Evolutionary conservation across 306 rosid species (phyloP).

Genomic region (Prunus salicina): DNA sequence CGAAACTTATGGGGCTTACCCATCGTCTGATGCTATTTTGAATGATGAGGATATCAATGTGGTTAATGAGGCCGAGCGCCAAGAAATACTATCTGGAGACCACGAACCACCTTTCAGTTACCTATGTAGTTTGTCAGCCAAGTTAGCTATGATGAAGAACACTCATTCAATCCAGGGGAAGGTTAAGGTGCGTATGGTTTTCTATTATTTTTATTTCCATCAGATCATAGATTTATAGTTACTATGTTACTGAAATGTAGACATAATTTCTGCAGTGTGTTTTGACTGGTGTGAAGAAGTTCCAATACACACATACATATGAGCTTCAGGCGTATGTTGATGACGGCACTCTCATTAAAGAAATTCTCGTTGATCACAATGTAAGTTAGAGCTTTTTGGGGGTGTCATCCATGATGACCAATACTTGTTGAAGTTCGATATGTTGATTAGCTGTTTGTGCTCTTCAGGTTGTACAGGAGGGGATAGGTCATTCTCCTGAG

Average conservation of each 20-base stretch:
- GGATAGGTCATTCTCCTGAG: conserved; percentile 71
- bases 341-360: conserved; percentile 89
- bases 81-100: conserved; percentile 43
- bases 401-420: conserved; percentile 4
- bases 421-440: conserved; percentile 7
- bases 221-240: background rate
- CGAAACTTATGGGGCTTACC: conserved; percentile 8
- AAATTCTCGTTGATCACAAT: conserved; percentile 65
- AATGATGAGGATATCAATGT: conserved; percentile 32
- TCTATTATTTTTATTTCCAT: conserved; percentile 18
- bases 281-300: conserved; percentile 87
- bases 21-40: conserved; percentile 27
- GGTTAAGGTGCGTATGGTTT: conserved; percentile 56
- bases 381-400: conserved; percentile 45
- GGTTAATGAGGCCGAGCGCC: conserved; percentile 42
- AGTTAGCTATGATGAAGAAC: conserved; percentile 57
- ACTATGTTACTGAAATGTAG: conserved; percentile 18
- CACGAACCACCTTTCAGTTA: conserved; percentile 75
- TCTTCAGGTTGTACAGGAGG: conserved; percentile 68
- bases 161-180: conserved; percentile 56
- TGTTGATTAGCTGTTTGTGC: conserved; percentile 17
- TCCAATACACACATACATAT: conserved; percentile 64
- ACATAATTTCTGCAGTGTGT: conserved; percentile 58
- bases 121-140: conserved; percentile 80
- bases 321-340: conserved; percentile 81